Evolutionary conservation across 768 basidiomycete species (phyloP), one percentile per base, ranked within the genome.

Genomic region (Pleurotus salmoneostramineus): DNA sequence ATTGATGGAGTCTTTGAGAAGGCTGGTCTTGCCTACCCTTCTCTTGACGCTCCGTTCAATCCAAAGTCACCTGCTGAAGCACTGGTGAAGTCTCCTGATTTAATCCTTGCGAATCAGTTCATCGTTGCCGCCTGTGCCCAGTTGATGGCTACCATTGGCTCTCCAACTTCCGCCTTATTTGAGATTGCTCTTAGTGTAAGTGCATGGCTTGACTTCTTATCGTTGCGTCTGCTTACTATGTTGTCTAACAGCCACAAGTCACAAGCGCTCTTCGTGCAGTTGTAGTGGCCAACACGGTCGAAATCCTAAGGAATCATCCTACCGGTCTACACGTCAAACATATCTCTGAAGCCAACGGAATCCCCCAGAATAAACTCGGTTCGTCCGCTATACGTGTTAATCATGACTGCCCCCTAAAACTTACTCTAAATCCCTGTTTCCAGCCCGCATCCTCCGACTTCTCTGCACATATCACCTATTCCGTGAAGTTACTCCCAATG

Each of bases 381-480:
- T 51, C 15, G 64, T 56, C 21, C 21, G 21, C 21, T 27, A 33
- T 15, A 45, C 10, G 44, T 11, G 10, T 45, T 17, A n/a, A 15
- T 45, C 12, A 1, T 45, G 17, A n/a, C 36, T 10, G 5, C 35
- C 36, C 4, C 34, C n/a, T 40, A 27, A 31, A 34, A 6, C 36
- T 50, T 35, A 1, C 21, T 27, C 21, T 27, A 27, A 27, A 27
- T 27, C 50, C 50, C 2, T 34, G 37, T 5, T 14, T 56, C 15
- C 40, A 76, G 72, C 65, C 6, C 73, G 72, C 5, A 46, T 71
- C 52, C 66, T 77, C 6, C 68, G 75, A 4, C 61, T 68, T 36
- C 70, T 76, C 17, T 68, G 72, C 7, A 70, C 71, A 0, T 63
- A 68, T 40, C 72, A 75, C 58, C 63, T 76, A 57, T 76, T 76